A percentile compares a stretch with the other conserved stretches of the same genome.
Evolutionary conservation across 176 grass and related monocot genomes (phyloP).

Genomic region (Zea luxurians): DNA sequence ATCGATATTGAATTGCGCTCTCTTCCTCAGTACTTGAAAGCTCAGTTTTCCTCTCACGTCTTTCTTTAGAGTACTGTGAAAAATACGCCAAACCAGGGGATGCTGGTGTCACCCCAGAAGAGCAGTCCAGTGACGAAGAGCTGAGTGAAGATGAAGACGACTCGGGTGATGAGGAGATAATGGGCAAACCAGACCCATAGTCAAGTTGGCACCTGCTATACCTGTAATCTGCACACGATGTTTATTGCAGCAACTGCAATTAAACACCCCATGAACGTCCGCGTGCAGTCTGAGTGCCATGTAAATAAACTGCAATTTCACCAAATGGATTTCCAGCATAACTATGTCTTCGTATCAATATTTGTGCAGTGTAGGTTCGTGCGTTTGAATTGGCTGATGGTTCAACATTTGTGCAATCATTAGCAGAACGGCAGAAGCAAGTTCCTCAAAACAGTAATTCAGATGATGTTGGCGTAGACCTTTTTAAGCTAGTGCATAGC

Average conservation of each 20-base stretch:
- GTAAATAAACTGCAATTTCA: constrained; percentile 48
- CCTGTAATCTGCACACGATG: constrained; percentile 12
- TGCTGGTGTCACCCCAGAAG: constrained; percentile 54
- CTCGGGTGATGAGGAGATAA: constrained; percentile 57
- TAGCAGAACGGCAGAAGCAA: not conserved
- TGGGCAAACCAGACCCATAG: constrained; percentile 69
- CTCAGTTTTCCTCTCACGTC: constrained; percentile 21
- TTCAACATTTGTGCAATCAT: not conserved
- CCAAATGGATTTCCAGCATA: constrained; percentile 14
- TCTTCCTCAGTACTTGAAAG: not conserved
- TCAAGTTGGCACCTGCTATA: not conserved
- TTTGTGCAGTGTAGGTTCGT: constrained; percentile 1
- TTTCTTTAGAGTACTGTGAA: constrained; percentile 60
- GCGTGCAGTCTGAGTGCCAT: constrained; percentile 32
- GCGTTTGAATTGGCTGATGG: too few species aligned
- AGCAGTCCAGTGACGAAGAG: constrained; percentile 70
- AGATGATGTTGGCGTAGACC: not conserved
- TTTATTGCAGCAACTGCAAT: constrained; percentile 52
- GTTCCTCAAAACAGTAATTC: not conserved
- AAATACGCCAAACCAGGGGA: constrained; percentile 79
- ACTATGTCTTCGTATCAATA: not conserved
- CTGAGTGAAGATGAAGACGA: constrained; percentile 70
- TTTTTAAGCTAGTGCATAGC: not conserved
- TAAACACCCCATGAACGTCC: constrained; percentile 17
- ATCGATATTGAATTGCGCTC: not conserved